Conservation (phyloP, 768 basidiomycete species). For the Sarcodon aspratus region DNA sequence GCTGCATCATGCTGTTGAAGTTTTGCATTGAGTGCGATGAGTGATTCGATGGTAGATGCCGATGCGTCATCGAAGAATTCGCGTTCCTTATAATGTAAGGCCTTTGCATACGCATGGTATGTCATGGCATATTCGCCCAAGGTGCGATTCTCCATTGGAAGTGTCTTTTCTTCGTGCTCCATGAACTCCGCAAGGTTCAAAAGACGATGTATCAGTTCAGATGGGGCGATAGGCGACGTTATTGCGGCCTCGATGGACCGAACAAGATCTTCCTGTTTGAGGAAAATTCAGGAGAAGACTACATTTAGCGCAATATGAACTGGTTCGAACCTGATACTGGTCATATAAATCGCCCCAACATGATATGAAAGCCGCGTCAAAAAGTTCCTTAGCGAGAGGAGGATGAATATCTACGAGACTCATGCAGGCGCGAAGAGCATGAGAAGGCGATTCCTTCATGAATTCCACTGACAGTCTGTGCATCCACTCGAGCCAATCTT, state of each 20-base stretch:
- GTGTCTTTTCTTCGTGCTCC: constrained; percentile 95
- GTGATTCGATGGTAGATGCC: constrained; percentile 81
- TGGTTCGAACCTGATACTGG: constrained; percentile 73
- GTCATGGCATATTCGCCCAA: constrained; percentile 90
- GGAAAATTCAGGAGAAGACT: neutral
- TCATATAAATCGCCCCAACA: constrained; percentile 97
- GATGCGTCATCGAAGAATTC: constrained; percentile 93
- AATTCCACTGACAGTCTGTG: constrained; percentile 87
- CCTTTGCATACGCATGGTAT: constrained; percentile 93
- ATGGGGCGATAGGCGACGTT: constrained; percentile 61
- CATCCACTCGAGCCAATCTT: constrained; percentile 97
- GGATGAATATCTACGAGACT: constrained; percentile 85
- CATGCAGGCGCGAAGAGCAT: constrained; percentile 95
- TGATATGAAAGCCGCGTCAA: constrained; percentile 96
- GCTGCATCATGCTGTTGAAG: constrained; percentile 97
- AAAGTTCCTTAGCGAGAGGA: constrained; percentile 86
- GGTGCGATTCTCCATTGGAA: constrained; percentile 88
- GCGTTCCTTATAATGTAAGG: constrained; percentile 95
- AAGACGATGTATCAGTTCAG: constrained; percentile 83
- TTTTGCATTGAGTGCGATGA: constrained; percentile 94
- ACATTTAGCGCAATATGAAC: neutral
- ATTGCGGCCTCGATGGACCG: constrained; percentile 82
- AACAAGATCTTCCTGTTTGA: constrained; percentile 80
- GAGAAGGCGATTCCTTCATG: constrained; percentile 97
- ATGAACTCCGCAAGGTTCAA: constrained; percentile 96